Evolutionary conservation across 192 early-diverging fungal species (phyloP).

Genomic region (Coemansia sp.): DNA sequence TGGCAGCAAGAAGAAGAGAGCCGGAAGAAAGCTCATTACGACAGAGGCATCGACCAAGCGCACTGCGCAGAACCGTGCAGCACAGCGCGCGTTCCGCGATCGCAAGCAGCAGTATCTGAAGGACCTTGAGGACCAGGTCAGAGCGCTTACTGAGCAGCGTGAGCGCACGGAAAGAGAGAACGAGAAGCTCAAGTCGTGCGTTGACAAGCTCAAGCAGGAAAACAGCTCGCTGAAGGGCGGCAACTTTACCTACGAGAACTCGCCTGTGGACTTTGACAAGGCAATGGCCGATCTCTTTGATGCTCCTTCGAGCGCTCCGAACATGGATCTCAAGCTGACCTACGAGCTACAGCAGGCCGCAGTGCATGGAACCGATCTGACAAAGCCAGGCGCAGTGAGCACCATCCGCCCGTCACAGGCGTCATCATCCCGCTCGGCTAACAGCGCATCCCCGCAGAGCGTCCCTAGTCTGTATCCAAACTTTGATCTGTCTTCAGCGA

Average conservation of each 20-base stretch:
- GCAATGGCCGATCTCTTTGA: constrained; percentile 42
- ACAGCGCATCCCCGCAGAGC: constrained; percentile 32
- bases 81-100: constrained; percentile 89
- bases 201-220: constrained; percentile 43
- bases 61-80: constrained; percentile 87
- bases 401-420: constrained; percentile 6
- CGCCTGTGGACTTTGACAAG: constrained; percentile 43
- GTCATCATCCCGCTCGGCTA: neutral
- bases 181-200: constrained; percentile 29
- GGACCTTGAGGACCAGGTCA: constrained; percentile 72
- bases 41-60: constrained; percentile 64
- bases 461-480: constrained; percentile 30
- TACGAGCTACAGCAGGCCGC: constrained; percentile 47
- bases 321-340: constrained; percentile 21
- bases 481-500: constrained; percentile 11
- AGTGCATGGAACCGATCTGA: constrained; percentile 28
- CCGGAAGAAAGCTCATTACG: constrained; percentile 64
- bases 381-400: constrained; percentile 33
- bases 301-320: constrained; percentile 4
- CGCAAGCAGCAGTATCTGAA: constrained; percentile 80
- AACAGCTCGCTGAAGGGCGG: constrained; percentile 34
- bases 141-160: constrained; percentile 64
- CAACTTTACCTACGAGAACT: constrained; percentile 43
- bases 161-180: constrained; percentile 55
- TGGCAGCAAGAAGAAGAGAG: constrained; percentile 57